Conservation (phyloP, 164 flowering plant genomes). For the Platanus orientalis region DNA sequence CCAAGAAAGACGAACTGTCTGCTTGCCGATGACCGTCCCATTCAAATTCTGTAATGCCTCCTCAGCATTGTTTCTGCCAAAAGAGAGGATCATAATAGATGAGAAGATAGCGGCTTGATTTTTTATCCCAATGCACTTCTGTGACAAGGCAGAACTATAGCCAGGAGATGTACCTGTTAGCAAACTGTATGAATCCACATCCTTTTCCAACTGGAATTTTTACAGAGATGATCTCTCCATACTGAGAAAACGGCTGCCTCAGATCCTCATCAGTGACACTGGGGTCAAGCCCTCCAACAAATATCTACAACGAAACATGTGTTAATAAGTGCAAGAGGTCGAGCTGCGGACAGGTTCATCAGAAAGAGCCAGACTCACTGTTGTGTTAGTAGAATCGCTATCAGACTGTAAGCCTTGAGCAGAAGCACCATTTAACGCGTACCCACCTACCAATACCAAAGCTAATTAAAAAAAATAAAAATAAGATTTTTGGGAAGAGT, state of each 20-base stretch:
- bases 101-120: not conserved
- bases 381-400: slow-evolving; percentile 70
- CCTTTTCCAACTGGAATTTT: slow-evolving; percentile 94
- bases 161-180: slow-evolving; percentile 58
- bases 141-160: slow-evolving; percentile 1
- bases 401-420: slow-evolving; percentile 54
- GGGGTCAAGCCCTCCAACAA: slow-evolving; percentile 96
- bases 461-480: slow-evolving; percentile 27
- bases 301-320: slow-evolving; percentile 49
- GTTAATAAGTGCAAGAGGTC: slow-evolving; percentile 16
- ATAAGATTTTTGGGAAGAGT: slow-evolving; percentile 1
- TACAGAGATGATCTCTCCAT: slow-evolving; percentile 83
- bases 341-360: not conserved
- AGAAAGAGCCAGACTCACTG: slow-evolving; percentile 49
- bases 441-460: slow-evolving; percentile 60
- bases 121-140: not conserved
- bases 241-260: slow-evolving; percentile 71
- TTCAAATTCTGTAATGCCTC: slow-evolving; percentile 80
- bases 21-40: slow-evolving; percentile 79
- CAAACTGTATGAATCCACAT: slow-evolving; percentile 95
- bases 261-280: slow-evolving; percentile 83
- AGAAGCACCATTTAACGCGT: slow-evolving; percentile 53
- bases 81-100: not conserved
- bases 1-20: slow-evolving; percentile 93
- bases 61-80: slow-evolving; percentile 66